Evolutionary conservation across 1,284 basidiomycete genomes (phyloP).

Genomic region (Cystobasidiaceae sp.): DNA sequence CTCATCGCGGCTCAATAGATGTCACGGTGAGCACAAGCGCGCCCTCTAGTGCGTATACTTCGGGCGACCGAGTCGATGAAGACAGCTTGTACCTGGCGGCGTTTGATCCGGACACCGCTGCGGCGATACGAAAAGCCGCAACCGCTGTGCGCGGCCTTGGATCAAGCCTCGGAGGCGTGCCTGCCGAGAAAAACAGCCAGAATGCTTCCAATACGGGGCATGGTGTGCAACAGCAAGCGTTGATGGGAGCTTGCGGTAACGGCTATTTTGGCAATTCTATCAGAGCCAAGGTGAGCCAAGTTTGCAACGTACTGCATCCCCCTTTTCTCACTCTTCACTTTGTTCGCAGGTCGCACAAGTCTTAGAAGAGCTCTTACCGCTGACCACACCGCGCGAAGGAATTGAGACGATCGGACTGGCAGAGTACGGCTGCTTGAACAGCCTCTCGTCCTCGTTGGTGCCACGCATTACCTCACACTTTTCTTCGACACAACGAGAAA

Average conservation of each 20-base stretch:
- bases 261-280: conserved; percentile 25
- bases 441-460: conserved; percentile 44
- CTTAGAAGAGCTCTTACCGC: conserved; percentile 1
- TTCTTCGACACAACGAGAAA: neutral
- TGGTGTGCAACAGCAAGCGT: neutral
- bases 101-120: conserved; percentile 11
- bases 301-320: no score
- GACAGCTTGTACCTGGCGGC: neutral
- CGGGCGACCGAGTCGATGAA: neutral
- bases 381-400: neutral
- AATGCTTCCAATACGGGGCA: no score
- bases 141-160: no score
- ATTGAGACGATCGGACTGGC: conserved; percentile 43
- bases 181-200: no score
- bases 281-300: conserved; percentile 7
- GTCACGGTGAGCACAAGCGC: neutral
- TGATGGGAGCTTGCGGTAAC: conserved; percentile 26
- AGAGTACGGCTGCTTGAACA: conserved; percentile 47
- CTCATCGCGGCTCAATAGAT: no score
- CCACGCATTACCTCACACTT: conserved; percentile 44
- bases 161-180: no score
- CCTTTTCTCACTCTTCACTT: neutral
- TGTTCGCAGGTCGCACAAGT: neutral
- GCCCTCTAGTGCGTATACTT: neutral
- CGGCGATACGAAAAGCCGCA: conserved; percentile 18